These are phyloP conservation scores for Pseudomassariella vexata DNA, from an alignment of 2,329 filamentous ascomycete species.

Conservation along the genomic window DNA sequence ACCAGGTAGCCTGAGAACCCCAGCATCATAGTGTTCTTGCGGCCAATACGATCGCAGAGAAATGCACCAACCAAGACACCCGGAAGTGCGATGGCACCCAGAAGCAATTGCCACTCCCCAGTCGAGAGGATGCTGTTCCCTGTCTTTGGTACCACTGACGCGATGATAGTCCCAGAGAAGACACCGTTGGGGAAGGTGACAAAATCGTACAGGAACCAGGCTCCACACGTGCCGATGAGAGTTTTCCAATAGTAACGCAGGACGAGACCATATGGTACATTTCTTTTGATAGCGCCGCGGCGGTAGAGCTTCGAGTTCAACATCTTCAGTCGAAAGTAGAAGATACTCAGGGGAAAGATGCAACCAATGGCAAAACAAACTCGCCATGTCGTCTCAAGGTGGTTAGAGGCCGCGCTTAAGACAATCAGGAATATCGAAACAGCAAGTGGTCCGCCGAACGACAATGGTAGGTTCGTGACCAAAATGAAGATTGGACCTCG, in stretches of 20 bases:
- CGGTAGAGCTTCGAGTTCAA: slow-evolving; percentile 45
- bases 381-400: slow-evolving; percentile 37
- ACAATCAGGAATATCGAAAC: slow-evolving; percentile 42
- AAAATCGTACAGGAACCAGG: slow-evolving; percentile 44
- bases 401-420: slow-evolving; percentile 27
- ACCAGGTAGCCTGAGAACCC: slow-evolving; percentile 44
- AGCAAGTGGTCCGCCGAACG: slow-evolving; percentile 10
- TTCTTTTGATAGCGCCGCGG: slow-evolving; percentile 45
- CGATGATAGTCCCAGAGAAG: slow-evolving; percentile 31
- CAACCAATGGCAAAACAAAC: slow-evolving; percentile 43
- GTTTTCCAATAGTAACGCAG: slow-evolving; percentile 49
- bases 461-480: slow-evolving; percentile 30
- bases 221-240: slow-evolving; percentile 45
- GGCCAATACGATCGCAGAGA: slow-evolving; percentile 40
- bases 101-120: slow-evolving; percentile 42
- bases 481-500: slow-evolving; percentile 37
- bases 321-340: slow-evolving; percentile 50
- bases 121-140: slow-evolving; percentile 33
- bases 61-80: slow-evolving; percentile 43
- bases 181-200: slow-evolving; percentile 15
- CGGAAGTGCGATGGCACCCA: slow-evolving; percentile 37
- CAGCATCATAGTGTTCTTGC: slow-evolving; percentile 44
- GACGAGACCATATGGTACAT: slow-evolving; percentile 43
- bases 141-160: slow-evolving; percentile 28
- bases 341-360: slow-evolving; percentile 44